phyloP scores from a whole-genome alignment of 371 early-diverging fungal species.

The Rhizomucor pusillus region DNA sequence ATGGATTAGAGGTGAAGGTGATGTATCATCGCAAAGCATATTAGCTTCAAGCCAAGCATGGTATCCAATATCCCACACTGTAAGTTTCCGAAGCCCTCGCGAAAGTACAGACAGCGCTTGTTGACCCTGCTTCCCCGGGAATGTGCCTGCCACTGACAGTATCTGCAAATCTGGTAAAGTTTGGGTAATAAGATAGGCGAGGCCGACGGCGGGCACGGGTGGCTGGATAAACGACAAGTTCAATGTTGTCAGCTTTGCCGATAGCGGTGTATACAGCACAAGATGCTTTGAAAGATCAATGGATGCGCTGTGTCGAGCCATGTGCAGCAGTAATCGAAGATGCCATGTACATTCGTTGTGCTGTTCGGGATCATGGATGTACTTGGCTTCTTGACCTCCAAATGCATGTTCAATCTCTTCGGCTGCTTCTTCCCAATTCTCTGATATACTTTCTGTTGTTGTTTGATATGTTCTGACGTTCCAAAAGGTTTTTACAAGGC shows the following conservation, averaged over 20 bases:
- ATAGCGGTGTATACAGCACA: constrained; percentile 10
- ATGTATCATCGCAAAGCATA: neutral
- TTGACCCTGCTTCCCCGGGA: constrained; percentile 10
- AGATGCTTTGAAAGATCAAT: neutral
- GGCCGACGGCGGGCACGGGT: constrained; percentile 9
- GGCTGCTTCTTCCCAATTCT: neutral
- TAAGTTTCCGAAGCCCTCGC: constrained; percentile 11
- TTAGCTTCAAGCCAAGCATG: constrained; percentile 16
- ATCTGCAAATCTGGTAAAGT: constrained; percentile 15
- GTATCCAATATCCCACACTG: constrained; percentile 26
- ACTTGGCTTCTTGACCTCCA: neutral
- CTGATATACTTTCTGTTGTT: neutral
- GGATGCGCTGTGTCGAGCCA: neutral
- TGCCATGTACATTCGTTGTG: neutral
- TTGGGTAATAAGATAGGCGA: constrained; percentile 17
- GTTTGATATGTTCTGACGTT: neutral
- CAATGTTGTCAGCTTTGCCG: constrained; percentile 12
- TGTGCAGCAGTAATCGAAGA: neutral
- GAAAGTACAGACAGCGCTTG: constrained; percentile 18
- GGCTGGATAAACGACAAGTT: constrained; percentile 21
- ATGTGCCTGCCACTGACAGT: constrained; percentile 16
- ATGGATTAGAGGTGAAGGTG: neutral
- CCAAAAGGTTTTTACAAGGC: constrained; percentile 3
- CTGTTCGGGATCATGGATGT: constrained; percentile 2
- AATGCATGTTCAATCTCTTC: neutral